Evolutionary conservation across 352 stramenopile genomes (phyloP), one percentile per base, ranked within the genome.

Genomic region (Phytophthora tentaculata): DNA sequence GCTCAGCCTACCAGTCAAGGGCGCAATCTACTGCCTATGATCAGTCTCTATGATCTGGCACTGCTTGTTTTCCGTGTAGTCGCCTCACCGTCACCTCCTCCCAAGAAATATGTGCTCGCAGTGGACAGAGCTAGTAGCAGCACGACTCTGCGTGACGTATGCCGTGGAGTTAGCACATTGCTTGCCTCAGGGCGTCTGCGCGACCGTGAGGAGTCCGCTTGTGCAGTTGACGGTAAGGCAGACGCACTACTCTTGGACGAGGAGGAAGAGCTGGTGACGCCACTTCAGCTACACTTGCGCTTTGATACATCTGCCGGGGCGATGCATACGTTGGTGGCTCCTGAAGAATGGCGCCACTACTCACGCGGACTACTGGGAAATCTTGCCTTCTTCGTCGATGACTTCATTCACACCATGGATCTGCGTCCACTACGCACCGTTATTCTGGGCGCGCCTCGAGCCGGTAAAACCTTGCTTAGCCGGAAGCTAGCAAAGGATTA

Each of bases 31-130:
- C 44, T 97, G 32, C 90, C 90, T 19, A 96, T 90, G 76, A 88
- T 97, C 61, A 90, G 87, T 58, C 76, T 97, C 12, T 91, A 87
- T 61, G 90, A 97, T 56, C 57, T 95, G n/a, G 88, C 80, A 6
- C 65, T 81, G 9, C 61, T 94, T 20, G 56, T 79, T 5, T 80
- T 86, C 41, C 75, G 74, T 1, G 71, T 90, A 7, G 82, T 76
- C 10, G 69, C 73, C 24, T 76, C 65, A 16, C 20, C 74, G 16
- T 67, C 68, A 14, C 50, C 69, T 23, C 61, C 83, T 19, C 61
- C 72, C 0, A 89, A 91, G 51, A 81, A 74, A 22, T 92, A 95
- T 44, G 58, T 93, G 26, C 53, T 96, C 9, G 84, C 86, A 16
- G 78, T 88, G 20, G 89, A 94, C 53, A 80, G 74, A 28, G 67